Conservation (phyloP, 768 basidiomycete genomes). For the Suillus paluster region DNA sequence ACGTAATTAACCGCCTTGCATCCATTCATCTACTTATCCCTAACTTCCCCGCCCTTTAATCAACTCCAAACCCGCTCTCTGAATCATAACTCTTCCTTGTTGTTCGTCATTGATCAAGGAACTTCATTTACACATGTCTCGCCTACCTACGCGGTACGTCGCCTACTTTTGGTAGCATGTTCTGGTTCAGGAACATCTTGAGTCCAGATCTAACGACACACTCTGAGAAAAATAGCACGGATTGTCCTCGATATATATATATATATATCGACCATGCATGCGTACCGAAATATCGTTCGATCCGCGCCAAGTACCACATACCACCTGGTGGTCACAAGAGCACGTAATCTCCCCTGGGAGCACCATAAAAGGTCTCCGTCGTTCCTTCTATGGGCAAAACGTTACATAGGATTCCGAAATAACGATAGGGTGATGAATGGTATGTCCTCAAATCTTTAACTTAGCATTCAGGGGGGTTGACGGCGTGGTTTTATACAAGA, state of each 20-base stretch:
- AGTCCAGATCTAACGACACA: background rate
- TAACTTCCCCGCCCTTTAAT: conserved; percentile 7
- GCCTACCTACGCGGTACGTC: background rate
- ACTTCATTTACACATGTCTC: conserved; percentile 6
- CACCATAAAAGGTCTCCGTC: background rate
- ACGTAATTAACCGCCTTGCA: conserved; percentile 14
- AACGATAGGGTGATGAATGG: background rate
- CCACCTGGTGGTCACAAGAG: background rate
- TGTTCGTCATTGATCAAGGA: conserved; percentile 25
- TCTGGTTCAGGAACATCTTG: background rate
- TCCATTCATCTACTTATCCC: background rate
- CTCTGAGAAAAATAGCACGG: background rate
- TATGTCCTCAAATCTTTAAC: too few species aligned
- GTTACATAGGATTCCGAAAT: background rate
- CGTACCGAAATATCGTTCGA: background rate
- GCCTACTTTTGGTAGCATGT: background rate
- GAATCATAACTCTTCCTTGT: conserved; percentile 19
- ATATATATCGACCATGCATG: background rate
- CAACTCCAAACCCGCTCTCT: conserved; percentile 18
- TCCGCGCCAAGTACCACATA: background rate
- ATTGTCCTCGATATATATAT: background rate
- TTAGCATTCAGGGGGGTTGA: background rate
- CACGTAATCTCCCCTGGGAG: background rate
- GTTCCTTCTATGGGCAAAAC: conserved; percentile 1
- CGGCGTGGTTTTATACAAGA: background rate